Base-by-base conservation (phyloP, 2,329 filamentous ascomycete genomes). In the Xylaria sp. region DNA sequence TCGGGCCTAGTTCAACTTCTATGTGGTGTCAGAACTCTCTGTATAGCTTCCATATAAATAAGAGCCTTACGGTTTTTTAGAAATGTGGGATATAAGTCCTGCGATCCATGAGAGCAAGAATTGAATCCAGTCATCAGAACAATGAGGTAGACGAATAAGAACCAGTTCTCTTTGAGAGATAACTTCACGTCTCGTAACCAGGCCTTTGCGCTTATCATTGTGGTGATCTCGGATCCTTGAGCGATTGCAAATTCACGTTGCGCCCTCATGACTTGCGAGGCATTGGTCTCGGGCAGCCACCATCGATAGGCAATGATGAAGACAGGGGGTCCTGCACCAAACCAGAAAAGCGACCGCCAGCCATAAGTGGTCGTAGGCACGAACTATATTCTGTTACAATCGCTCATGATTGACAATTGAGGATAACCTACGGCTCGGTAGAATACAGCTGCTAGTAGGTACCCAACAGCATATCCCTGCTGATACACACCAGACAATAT, bases 261-360 rank as follows among this genome's bases (percentile, higher is more conserved):
- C 21, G 60, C 63, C 46, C 31, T 66, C 55, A 67, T 64, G 9
- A 66, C 54, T 38, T 64, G 66, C 9, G 61, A 66, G 14, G 66
- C 63, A 46, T 67, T 67, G 53, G 66, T 66, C 25, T 67, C 66
- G 2, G 66, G 66, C 14, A 67, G 55, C 63, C 66, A 67, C 63
- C 63, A 66, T 6, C 64, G 60, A 42, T 57, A 67, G 12, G 60
- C 66, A 19, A 67, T 67, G 19, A 67, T 66, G 1, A 67, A 38
- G 47, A 67, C 31, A 14, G 66, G 66, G 23, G 66, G 66, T 7
- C 50, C 63, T 19, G 66, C 37, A 49, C 63, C 66, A 11, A 67
- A 67, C 63, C 63, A 67, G 23, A 67, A 67, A 9, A 67, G 37
- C 1, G 63, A 67, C 21, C 66, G 53, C 66, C 66, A 67, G 6